Evolutionary conservation across 2,329 filamentous ascomycete genomes (phyloP), one percentile per base, ranked within the genome.

Genomic region (Pseudocercospora vitis): DNA sequence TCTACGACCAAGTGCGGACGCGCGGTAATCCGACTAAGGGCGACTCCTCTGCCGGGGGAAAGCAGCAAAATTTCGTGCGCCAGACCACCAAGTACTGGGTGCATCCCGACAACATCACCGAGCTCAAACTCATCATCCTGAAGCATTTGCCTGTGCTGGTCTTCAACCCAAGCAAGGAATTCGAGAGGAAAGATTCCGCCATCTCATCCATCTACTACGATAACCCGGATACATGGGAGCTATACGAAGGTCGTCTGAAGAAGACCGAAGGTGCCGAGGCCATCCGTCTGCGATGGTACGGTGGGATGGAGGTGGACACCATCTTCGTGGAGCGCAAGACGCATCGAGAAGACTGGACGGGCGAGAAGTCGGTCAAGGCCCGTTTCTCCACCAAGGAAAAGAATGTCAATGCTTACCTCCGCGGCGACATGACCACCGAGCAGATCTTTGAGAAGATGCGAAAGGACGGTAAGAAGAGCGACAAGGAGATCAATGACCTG

Each of bases 11-110:
- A 35, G 94, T 97, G 12, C 85, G 94, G 51, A 99, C 92, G 2
- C 83, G 92, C 63, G 94, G 94, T 54, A 92, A 95, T 69, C 94
- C 94, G 0, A 85, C 90, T 66, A 91, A 90, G 74, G 94, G 94
- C 53, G 94, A 99, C 72, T 89, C 90, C 63, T 79, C 91, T 6
- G 94, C 94, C 12, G 94, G 94, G 64, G 94, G 92, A 51, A 84
- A 82, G 59, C 94, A 99, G 73, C 92, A 91, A 68, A 97, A 88
- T 78, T 99, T 99, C 69, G 85, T 99, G 58, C 88, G 94, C 55
- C 89, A 97, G 70, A 99, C 94, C 0, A 99, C 94, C 26, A 99
- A 99, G 74, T 99, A 99, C 77, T 99, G 94, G 94, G 94, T 99
- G 40, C 94, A 99, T 68, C 89, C 89, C 2, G 94, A 97, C 73